Percentiles rank a stretch among this genome's conserved stretches.
Conservation (phyloP, 192 early-diverging fungal genomes). For the Backusella mclennaniae region DNA sequence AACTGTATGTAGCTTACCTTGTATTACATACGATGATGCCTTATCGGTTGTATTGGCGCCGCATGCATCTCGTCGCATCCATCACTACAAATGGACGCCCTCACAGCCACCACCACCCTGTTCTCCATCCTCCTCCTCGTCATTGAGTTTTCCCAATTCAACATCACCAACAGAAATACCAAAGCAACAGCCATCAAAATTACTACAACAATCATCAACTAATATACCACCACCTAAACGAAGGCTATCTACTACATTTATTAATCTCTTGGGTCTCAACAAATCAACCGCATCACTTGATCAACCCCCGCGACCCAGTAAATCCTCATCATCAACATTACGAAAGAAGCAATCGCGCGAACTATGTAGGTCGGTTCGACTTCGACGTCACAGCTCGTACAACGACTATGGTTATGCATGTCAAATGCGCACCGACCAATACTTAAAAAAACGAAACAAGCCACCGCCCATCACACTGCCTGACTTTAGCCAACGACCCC, state of each 20-base stretch:
- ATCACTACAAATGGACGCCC: slow-evolving; percentile 30
- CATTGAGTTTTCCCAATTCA: not conserved
- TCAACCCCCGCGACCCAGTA: not conserved
- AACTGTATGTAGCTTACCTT: slow-evolving; percentile 29
- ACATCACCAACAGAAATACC: not conserved
- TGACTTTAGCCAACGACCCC: not conserved
- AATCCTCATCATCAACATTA: not conserved
- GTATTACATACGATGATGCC: slow-evolving; percentile 24
- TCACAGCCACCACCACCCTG: not conserved
- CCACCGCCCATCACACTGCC: not conserved
- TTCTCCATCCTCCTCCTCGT: not conserved
- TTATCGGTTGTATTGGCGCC: slow-evolving; percentile 24
- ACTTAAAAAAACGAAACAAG: slow-evolving; percentile 17
- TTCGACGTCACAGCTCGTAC: slow-evolving; percentile 32
- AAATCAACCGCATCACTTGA: not conserved
- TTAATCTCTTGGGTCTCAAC: not conserved
- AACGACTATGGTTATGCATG: slow-evolving; percentile 38
- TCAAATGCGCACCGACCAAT: slow-evolving; percentile 28
- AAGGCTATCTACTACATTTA: slow-evolving; percentile 9
- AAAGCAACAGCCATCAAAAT: not conserved
- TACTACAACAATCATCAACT: not conserved
- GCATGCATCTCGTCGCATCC: slow-evolving; percentile 18
- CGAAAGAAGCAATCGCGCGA: not conserved
- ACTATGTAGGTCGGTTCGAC: slow-evolving; percentile 4
- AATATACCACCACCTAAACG: not conserved